Conservation (phyloP, 169 alveolate genomes). For the Plasmodium billcollinsi region DNA sequence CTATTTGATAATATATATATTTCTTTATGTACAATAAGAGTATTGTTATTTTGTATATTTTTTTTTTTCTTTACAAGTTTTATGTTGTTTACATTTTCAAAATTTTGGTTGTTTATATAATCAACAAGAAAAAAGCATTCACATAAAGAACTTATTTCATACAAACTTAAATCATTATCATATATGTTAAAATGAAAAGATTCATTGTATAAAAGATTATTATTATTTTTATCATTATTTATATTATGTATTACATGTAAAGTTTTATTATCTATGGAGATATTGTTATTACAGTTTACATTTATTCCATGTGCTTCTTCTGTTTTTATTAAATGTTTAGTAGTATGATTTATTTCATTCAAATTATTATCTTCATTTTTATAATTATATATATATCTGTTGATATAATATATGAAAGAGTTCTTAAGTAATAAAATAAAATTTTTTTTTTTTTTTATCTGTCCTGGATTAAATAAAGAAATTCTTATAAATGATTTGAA, state of each 20-base stretch:
- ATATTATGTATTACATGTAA: background rate
- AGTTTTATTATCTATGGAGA: background rate
- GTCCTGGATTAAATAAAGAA: background rate
- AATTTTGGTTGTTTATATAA: background rate
- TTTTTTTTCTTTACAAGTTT: too few species aligned
- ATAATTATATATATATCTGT: constrained; percentile 18
- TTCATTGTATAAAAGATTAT: background rate
- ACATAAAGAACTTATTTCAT: constrained; percentile 63
- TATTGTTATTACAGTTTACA: background rate
- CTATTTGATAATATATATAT: background rate
- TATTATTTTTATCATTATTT: background rate
- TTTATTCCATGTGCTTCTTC: background rate
- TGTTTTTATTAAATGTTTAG: background rate
- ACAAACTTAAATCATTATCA: constrained; percentile 18
- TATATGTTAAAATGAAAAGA: background rate
- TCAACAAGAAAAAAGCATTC: constrained; percentile 62
- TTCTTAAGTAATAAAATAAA: constrained; percentile 16
- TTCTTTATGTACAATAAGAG: too few species aligned
- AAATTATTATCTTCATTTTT: background rate
- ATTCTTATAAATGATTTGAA: constrained; percentile 34
- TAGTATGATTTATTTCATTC: background rate
- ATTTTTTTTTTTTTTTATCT: background rate
- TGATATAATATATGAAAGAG: constrained; percentile 14
- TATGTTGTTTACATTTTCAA: background rate
- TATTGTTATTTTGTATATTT: too few species aligned